Evolutionary conservation across 2,329 filamentous ascomycete species (phyloP).

Genomic region (Stromatinia cepivora): DNA sequence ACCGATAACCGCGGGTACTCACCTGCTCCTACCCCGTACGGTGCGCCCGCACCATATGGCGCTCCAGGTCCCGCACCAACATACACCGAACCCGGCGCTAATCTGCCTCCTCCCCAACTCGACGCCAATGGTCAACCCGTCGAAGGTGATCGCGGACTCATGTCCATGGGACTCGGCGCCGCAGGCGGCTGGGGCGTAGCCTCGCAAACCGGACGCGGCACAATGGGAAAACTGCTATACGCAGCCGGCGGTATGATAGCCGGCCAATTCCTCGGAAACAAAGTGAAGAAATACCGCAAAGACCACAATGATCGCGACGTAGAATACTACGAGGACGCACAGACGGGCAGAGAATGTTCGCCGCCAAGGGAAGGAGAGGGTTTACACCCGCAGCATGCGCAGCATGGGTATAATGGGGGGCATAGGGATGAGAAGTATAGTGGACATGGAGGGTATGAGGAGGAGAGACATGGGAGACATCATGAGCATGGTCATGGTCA

Average conservation of each 20-base stretch:
- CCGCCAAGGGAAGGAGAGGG: slow-evolving; percentile 3
- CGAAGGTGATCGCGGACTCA: slow-evolving; percentile 17
- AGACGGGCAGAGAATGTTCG: slow-evolving; percentile 9
- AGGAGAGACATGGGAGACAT: slow-evolving; percentile 14
- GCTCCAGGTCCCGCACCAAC: slow-evolving; percentile 2
- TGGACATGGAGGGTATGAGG: slow-evolving; percentile 5
- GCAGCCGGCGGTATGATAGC: slow-evolving; percentile 8
- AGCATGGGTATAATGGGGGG: not conserved
- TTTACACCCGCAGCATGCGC: not conserved
- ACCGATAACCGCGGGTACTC: not conserved
- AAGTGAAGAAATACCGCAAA: slow-evolving; percentile 13
- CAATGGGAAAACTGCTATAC: slow-evolving; percentile 5
- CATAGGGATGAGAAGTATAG: slow-evolving; percentile 15
- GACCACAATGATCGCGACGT: slow-evolving; percentile 17
- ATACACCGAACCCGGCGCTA: slow-evolving; percentile 17
- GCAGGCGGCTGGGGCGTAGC: slow-evolving; percentile 8
- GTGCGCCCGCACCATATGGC: not conserved
- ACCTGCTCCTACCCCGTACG: slow-evolving; percentile 1
- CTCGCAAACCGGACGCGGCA: slow-evolving; percentile 4
- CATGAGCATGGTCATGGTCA: slow-evolving; percentile 11
- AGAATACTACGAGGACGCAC: slow-evolving; percentile 16
- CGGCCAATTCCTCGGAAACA: slow-evolving; percentile 14
- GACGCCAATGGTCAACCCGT: slow-evolving; percentile 13
- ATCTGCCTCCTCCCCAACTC: not conserved
- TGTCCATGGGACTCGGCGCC: slow-evolving; percentile 20